Base-by-base conservation (phyloP, 257 asterid species). In the Solanum sejunctum region DNA sequence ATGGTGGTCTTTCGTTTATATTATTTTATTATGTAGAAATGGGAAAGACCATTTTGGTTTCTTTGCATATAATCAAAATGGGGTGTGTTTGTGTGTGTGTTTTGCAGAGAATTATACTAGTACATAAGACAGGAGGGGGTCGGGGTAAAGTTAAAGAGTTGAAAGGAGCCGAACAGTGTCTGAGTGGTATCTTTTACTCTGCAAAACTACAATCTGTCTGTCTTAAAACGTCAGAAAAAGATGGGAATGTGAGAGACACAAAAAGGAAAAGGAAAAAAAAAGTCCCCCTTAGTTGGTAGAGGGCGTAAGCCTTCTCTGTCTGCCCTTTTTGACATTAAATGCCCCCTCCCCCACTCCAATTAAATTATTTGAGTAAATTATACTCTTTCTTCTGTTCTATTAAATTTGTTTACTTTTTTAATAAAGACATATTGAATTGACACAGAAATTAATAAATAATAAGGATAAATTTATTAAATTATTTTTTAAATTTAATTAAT, bases 211-310 rank as follows among this genome's bases (percentile, higher is more conserved):
- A 39, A 28, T 69, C 85, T 83, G 85, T 83, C 85, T 69, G 71
- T 72, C 43, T 60, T 83, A 73, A 78, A 78, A 69, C 70, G 36
- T 83, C 21, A 69, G 85, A 49, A 67, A 21, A 17, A 83, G 56
- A 52, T 49, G 85, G 85, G 85, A 83, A 83, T 83, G 85, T 83
- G 81, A 69, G 18, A 12, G 52, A 83, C 85, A 83, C 56, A 64
- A 83, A 78, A 69, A 83, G 81, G 9, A 49, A 83, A 81, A 81
- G 58, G 43, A 43, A 16, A 32, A 81, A 32, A 41, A 83, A 58
- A 83, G 28, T 43, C 36, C 81, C 85, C 52, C 85, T 82, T 32
- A 72, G 77, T 83, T 83, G 85, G 36, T 32, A 32, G 36, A 32
- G 36, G 36, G 36, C 1, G 36, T 80, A 67, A 83, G 80, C 85